Conservation (phyloP, 169 alveolate genomes). For the Ichthyophthirius multifiliis region DNA sequence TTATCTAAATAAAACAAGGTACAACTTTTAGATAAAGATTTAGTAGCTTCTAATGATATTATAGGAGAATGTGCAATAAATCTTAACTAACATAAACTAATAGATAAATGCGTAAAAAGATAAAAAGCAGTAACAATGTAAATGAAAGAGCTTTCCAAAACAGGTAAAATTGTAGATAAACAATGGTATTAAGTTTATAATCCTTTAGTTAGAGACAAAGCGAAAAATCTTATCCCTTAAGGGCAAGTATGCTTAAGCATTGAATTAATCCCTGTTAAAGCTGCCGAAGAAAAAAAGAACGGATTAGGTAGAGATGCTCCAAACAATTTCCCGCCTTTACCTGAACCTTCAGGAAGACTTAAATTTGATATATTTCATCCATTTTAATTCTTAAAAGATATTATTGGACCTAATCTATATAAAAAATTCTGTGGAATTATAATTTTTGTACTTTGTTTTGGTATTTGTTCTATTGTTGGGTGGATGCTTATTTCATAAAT, state of each 20-base stretch:
- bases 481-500: slow-evolving; percentile 19
- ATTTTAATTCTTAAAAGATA: not conserved
- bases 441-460: not conserved
- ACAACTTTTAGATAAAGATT: slow-evolving; percentile 59
- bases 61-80: slow-evolving; percentile 52
- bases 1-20: slow-evolving; percentile 9
- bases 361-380: slow-evolving; percentile 36
- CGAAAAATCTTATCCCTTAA: slow-evolving; percentile 49
- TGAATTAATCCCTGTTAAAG: slow-evolving; percentile 50
- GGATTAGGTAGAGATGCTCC: slow-evolving; percentile 72
- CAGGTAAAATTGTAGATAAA: not conserved
- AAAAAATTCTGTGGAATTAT: slow-evolving; percentile 8
- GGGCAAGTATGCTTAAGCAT: slow-evolving; percentile 49
- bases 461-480: not conserved
- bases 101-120: slow-evolving; percentile 28
- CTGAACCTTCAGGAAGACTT: slow-evolving; percentile 67
- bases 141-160: not conserved
- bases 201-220: slow-evolving; percentile 49
- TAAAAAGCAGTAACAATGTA: not conserved
- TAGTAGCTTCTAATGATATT: slow-evolving; percentile 57
- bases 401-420: slow-evolving; percentile 25
- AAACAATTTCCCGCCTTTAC: slow-evolving; percentile 52
- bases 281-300: slow-evolving; percentile 43
- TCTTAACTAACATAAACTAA: slow-evolving; percentile 47
- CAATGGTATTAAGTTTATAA: slow-evolving; percentile 40